These are phyloP conservation scores for Linnemannia hyalina DNA, from an alignment of 192 early-diverging fungal species.

Conservation along the genomic window DNA sequence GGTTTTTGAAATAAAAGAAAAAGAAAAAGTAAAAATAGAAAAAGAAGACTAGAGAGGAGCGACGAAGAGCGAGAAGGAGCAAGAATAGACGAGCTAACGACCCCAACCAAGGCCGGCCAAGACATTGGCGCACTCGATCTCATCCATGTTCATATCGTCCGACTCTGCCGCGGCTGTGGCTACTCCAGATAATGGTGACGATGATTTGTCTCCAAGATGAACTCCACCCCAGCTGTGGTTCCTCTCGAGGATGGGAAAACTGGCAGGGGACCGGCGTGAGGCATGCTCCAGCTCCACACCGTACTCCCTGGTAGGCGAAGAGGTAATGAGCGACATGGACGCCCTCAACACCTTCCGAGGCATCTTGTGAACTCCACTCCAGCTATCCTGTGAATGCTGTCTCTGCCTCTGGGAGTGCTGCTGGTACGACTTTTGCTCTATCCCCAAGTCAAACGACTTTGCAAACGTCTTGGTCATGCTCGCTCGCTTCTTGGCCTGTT, in stretches of 20 bases:
- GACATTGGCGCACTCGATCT: constrained; percentile 49
- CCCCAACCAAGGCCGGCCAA: constrained; percentile 50
- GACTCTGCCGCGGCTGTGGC: not conserved
- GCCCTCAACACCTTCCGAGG: constrained; percentile 21
- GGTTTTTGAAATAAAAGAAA: not conserved
- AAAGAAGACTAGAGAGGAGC: constrained; percentile 3
- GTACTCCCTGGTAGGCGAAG: constrained; percentile 35
- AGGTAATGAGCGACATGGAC: constrained; percentile 23
- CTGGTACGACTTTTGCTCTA: not conserved
- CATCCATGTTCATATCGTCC: constrained; percentile 46
- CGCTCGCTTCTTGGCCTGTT: constrained; percentile 22
- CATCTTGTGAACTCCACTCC: constrained; percentile 8
- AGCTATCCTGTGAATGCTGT: not conserved
- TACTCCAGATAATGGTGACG: not conserved
- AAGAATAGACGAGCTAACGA: constrained; percentile 13
- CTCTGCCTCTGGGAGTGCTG: not conserved
- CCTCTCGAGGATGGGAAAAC: constrained; percentile 26
- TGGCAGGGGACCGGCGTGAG: constrained; percentile 11
- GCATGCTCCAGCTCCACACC: constrained; percentile 25
- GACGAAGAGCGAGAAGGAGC: not conserved
- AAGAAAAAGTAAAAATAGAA: constrained; percentile 9
- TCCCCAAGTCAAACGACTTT: not conserved
- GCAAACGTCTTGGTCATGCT: not conserved
- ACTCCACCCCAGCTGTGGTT: constrained; percentile 21
- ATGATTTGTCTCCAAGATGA: not conserved